phyloP scores from a whole-genome alignment of 495 filamentous ascomycete genomes.

The Penicillium canariense region DNA sequence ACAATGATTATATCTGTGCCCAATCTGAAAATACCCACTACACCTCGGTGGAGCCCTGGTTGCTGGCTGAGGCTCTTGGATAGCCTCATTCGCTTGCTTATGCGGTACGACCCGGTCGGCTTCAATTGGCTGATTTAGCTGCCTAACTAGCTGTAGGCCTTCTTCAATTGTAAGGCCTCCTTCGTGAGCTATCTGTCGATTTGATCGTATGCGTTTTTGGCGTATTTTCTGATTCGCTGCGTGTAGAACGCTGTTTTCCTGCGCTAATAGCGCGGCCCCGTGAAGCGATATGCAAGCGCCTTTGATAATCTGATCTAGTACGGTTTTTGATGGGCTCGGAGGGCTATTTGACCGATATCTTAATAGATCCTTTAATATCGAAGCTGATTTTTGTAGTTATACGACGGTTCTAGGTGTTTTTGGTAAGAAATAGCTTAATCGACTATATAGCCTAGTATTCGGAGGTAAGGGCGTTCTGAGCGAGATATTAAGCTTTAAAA shows the following conservation, averaged over 20 bases:
- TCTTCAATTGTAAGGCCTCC: not conserved
- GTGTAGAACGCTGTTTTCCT: not conserved
- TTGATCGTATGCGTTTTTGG: not conserved
- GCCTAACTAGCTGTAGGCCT: not conserved
- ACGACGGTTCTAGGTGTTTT: slow-evolving; percentile 2
- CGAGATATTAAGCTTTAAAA: slow-evolving; percentile 13
- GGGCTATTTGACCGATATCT: no score
- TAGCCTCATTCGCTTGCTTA: not conserved
- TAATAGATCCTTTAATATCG: slow-evolving; percentile 6
- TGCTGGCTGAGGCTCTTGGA: no score
- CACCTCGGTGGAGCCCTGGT: no score
- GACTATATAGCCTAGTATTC: not conserved
- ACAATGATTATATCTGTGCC: no score
- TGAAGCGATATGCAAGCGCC: no score
- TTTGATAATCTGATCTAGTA: no score
- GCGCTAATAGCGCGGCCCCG: no score
- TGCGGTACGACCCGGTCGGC: not conserved
- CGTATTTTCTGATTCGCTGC: no score
- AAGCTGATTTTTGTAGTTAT: slow-evolving; percentile 10
- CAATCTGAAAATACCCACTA: no score
- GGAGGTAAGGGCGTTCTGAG: slow-evolving; percentile 11
- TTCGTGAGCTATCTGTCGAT: not conserved
- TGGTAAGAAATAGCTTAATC: not conserved
- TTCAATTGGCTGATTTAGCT: no score
- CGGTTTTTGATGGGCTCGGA: no score